These are phyloP conservation scores for Acanthamoeba culbertsoni DNA, from an alignment of 208 protist genomes.

Conservation along the genomic window DNA sequence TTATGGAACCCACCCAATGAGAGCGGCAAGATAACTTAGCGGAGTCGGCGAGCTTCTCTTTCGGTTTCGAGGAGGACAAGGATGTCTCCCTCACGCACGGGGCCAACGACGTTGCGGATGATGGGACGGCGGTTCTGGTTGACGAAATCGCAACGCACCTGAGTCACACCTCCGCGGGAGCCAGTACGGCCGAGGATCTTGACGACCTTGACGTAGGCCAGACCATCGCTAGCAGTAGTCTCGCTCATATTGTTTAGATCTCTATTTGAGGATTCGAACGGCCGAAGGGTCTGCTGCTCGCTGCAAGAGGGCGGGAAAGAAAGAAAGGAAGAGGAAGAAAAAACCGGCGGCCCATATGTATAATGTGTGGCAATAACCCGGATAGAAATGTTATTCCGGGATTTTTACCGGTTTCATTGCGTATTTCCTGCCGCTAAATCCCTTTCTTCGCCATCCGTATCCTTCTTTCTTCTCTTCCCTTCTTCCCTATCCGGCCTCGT, in stretches of 20 bases:
- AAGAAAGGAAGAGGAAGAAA: conserved; percentile 14
- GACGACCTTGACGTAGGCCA: conserved; percentile 93
- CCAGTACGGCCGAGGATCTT: conserved; percentile 99
- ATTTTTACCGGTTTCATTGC: neutral
- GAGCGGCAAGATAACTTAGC: conserved; percentile 85
- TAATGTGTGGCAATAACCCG: neutral
- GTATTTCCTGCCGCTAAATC: neutral
- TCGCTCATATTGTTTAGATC: conserved; percentile 50
- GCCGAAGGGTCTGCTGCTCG: neutral
- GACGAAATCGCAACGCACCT: conserved; percentile 94
- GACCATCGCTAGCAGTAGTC: conserved; percentile 72
- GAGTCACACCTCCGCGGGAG: conserved; percentile 98
- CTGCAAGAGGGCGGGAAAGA: conserved; percentile 45
- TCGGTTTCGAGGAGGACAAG: conserved; percentile 99
- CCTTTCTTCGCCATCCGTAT: neutral
- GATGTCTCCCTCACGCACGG: conserved; percentile 98
- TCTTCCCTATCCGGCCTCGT: conserved; percentile 3
- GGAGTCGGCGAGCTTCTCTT: conserved; percentile 98
- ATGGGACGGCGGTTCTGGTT: conserved; percentile 94
- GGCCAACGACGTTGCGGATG: conserved; percentile 99
- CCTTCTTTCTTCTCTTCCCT: conserved; percentile 31
- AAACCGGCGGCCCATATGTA: neutral
- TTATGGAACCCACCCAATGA: too few species aligned
- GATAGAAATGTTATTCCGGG: neutral
- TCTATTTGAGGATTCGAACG: neutral